Evolutionary conservation across 2,329 filamentous ascomycete species (phyloP), one percentile per base, ranked within the genome.

Genomic region (Xylariales sp.): DNA sequence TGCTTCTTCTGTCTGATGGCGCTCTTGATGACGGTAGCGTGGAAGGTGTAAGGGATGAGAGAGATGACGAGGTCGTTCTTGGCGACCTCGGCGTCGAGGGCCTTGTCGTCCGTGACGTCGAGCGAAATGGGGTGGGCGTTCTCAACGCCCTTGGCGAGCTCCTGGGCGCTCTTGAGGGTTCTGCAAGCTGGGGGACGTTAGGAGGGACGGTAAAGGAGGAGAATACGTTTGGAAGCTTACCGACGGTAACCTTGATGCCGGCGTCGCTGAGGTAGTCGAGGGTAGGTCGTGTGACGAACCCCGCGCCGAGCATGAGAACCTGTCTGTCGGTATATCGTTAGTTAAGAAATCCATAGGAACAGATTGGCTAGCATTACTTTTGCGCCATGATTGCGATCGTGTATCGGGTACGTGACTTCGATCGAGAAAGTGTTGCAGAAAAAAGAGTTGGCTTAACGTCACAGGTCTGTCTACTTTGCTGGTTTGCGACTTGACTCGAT

Each of bases 1-100:
- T 98, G 85, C 87, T 95, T 97, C 92, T 97, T 97, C 77, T 91
- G 88, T 77, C 91, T 89, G 83, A 98, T 97, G 71, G 94, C 95
- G 43, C 91, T 90, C 87, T 97, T 95, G 88, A 97, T 97, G 76
- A 97, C 94, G 64, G 87, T 85, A 53, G 91, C 92, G 81, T 97
- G 94, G 87, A 89, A 93, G 68, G 90, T 97, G 84, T 97, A 98
- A 58, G 95, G 95, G 75, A 98, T 97, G 81, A 98, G 81, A 78
- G 84, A 89, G 80, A 94, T 91, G 79, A 91, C 90, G 10, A 97
- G 83, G 79, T 96, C 92, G 79, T 92, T 86, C 85, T 97, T 89
- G 78, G 86, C 89, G 67, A 97, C 88, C 77, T 90, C 93, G 61
- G 89, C 88, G 76, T 97, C 94, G 67, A 98, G 89, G 41, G 92